Evolutionary conservation across 2,329 filamentous ascomycete species (phyloP).

Genomic region (Trichoderma sp.): DNA sequence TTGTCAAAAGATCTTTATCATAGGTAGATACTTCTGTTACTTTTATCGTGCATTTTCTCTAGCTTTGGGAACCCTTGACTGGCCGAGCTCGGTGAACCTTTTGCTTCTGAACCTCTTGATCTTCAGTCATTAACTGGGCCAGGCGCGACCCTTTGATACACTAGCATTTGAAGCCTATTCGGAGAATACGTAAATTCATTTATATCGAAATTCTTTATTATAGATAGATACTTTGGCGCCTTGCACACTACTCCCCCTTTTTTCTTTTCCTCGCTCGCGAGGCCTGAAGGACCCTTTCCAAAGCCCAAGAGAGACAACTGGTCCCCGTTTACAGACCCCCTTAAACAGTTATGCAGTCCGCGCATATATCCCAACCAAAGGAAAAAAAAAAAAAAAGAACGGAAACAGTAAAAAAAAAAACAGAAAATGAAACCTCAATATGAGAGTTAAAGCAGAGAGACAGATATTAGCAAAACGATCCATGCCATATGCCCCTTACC

Average conservation of each 20-base stretch:
- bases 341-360: slow-evolving; percentile 6
- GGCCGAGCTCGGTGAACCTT: too few species aligned
- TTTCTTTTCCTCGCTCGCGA: slow-evolving; percentile 6
- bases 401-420: not conserved
- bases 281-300: slow-evolving; percentile 6
- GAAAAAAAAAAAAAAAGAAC: not conserved
- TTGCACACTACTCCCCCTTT: not conserved
- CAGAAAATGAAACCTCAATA: not conserved
- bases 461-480: not conserved
- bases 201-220: not conserved
- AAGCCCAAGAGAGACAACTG: slow-evolving; percentile 13
- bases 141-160: too few species aligned
- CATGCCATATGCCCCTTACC: slow-evolving; percentile 17
- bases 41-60: too few species aligned
- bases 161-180: too few species aligned
- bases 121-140: too few species aligned
- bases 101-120: too few species aligned
- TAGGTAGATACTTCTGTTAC: too few species aligned
- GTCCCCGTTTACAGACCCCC: slow-evolving; percentile 3
- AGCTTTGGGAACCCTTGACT: too few species aligned
- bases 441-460: not conserved
- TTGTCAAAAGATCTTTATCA: not conserved
- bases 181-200: too few species aligned
- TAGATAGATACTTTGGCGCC: not conserved
- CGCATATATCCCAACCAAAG: slow-evolving; percentile 20